Evolutionary conservation across 345 rosid genomes (phyloP).

Genomic region (Heritiera fomes): DNA sequence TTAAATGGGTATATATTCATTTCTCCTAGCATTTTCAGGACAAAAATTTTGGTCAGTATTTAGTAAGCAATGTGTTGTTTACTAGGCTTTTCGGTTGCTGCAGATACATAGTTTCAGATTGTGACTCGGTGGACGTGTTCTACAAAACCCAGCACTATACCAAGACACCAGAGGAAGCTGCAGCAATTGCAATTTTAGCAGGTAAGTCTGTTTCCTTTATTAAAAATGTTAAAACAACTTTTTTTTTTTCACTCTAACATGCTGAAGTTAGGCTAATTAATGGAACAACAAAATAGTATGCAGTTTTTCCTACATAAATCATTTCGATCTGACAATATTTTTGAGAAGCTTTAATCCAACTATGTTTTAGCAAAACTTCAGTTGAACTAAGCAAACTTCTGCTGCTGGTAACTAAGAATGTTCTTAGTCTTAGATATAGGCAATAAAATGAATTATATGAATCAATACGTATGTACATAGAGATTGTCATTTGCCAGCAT

Average conservation of each 20-base stretch:
- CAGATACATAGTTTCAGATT: conserved; percentile 89
- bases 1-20: conserved; percentile 65
- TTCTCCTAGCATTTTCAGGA: neutral
- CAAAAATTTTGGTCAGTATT: neutral
- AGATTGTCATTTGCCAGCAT: neutral
- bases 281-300: neutral
- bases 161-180: conserved; percentile 88
- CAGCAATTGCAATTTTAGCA: conserved; percentile 69
- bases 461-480: neutral
- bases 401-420: neutral
- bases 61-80: neutral
- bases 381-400: neutral
- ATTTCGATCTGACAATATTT: neutral
- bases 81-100: conserved; percentile 16
- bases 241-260: neutral
- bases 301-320: no score
- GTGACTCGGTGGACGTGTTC: conserved; percentile 76
- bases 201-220: conserved; percentile 30
- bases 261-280: neutral
- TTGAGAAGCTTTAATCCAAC: neutral
- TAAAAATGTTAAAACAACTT: neutral
- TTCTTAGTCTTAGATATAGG: neutral
- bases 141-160: conserved; percentile 70
- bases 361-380: neutral
- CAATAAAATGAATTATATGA: neutral